These are phyloP conservation scores for Eimeria nieschulzi DNA, from an alignment of 169 alveolate species.

Conservation along the genomic window DNA sequence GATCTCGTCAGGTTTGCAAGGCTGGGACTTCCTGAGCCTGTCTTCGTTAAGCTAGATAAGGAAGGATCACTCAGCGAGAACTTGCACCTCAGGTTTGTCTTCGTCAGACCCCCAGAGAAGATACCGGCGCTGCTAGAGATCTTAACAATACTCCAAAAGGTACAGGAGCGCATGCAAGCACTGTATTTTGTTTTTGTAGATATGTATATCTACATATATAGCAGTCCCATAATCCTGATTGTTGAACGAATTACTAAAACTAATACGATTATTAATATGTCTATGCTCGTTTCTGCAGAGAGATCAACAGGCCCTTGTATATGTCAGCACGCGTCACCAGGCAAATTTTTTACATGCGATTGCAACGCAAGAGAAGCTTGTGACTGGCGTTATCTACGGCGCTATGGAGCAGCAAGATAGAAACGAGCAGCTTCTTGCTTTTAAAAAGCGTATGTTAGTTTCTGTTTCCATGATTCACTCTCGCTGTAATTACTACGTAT, in stretches of 20 bases:
- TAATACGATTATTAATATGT: too few relatives aligned
- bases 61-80: conserved; percentile 87
- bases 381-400: conserved; percentile 87
- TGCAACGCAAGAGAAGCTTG: conserved; percentile 54
- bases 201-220: neutral
- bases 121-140: conserved; percentile 5
- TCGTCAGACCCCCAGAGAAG: conserved; percentile 68
- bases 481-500: neutral
- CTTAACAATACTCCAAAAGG: neutral
- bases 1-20: conserved; percentile 88
- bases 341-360: conserved; percentile 89
- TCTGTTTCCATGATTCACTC: neutral
- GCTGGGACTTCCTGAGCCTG: conserved; percentile 91
- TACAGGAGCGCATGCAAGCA: neutral
- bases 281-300: neutral
- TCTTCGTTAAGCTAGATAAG: conserved; percentile 89
- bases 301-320: conserved; percentile 72
- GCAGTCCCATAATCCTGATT: too few relatives aligned
- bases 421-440: conserved; percentile 55
- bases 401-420: conserved; percentile 89
- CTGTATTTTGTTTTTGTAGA: neutral
- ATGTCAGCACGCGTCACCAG: conserved; percentile 94
- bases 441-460: conserved; percentile 57
- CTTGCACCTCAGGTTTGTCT: conserved; percentile 78
- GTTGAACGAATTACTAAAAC: too few relatives aligned